A percentile compares a stretch with the other conserved stretches of the same genome.
These are phyloP conservation scores for Ophiocordyceps sinensis DNA, from an alignment of 2,329 filamentous ascomycete genomes.

Conservation along the genomic window DNA sequence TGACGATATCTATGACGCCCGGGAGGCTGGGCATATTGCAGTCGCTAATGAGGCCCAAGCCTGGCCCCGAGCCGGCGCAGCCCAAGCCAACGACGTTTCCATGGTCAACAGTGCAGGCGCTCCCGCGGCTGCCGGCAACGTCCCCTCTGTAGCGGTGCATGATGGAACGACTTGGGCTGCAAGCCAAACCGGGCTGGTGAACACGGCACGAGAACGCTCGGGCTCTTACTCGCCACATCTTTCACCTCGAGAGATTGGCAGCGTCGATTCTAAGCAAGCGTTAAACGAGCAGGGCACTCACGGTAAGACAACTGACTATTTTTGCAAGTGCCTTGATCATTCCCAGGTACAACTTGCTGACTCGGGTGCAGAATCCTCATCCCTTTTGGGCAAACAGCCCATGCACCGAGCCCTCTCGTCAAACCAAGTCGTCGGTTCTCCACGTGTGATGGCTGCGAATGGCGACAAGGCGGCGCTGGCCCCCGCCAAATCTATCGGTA, in stretches of 20 bases:
- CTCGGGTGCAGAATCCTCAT: no score
- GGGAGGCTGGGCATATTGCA: conserved; percentile 3
- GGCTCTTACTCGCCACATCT: conserved; percentile 38
- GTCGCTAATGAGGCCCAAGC: neutral
- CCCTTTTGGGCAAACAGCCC: no score
- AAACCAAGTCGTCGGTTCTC: no score
- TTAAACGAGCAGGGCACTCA: neutral
- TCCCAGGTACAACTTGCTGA: no score
- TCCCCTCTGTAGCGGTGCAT: neutral
- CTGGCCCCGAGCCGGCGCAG: neutral
- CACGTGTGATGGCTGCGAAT: no score
- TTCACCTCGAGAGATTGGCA: conserved; percentile 31
- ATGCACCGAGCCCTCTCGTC: no score
- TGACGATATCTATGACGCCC: conserved; percentile 39
- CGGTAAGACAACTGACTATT: neutral
- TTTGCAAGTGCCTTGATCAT: no score
- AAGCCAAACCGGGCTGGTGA: neutral
- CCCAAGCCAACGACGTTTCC: neutral
- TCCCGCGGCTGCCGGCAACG: no score
- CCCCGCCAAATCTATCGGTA: conserved; percentile 10
- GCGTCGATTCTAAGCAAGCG: neutral
- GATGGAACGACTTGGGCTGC: neutral
- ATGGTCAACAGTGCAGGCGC: neutral
- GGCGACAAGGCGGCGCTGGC: neutral
- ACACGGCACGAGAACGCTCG: conserved; percentile 24